A percentile compares a stretch with the other conserved stretches of the same genome.
Conservation (phyloP, 352 stramenopile species). For the Achlya hypogyna region DNA sequence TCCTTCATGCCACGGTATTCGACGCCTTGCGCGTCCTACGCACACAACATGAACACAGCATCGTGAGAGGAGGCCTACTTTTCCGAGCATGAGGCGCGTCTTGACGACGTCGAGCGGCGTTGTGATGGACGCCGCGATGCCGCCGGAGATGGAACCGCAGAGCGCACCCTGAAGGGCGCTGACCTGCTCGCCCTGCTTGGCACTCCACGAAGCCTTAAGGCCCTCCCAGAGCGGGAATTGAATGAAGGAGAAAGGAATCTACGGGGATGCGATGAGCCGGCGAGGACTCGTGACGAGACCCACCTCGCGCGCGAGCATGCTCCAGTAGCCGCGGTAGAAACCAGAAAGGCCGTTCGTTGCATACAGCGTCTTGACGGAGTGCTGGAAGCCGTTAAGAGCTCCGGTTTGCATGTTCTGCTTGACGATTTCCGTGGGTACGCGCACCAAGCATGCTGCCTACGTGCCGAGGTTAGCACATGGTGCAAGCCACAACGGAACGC, state of each 20-base stretch:
- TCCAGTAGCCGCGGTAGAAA: constrained; percentile 96
- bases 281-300: neutral
- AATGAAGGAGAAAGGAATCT: constrained; percentile 98
- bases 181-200: constrained; percentile 66
- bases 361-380: constrained; percentile 71
- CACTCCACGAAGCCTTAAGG: constrained; percentile 88
- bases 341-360: constrained; percentile 65
- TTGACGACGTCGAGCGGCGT: constrained; percentile 99
- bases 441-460: constrained; percentile 92
- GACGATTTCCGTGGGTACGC: constrained; percentile 98
- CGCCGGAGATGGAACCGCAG: constrained; percentile 93
- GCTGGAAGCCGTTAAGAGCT: constrained; percentile 62
- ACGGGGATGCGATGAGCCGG: neutral
- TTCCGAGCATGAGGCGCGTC: constrained; percentile 97
- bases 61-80: constrained; percentile 13
- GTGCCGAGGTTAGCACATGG: neutral
- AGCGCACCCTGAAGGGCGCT: constrained; percentile 87
- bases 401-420: constrained; percentile 99
- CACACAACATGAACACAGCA: neutral
- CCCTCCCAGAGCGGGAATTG: constrained; percentile 99
- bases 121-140: constrained; percentile 93
- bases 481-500: neutral
- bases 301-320: constrained; percentile 94
- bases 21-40: constrained; percentile 84
- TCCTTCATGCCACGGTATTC: constrained; percentile 86